These are phyloP conservation scores for Trichosporon coremiiforme DNA, from an alignment of 1,284 basidiomycete genomes.

Conservation along the genomic window DNA sequence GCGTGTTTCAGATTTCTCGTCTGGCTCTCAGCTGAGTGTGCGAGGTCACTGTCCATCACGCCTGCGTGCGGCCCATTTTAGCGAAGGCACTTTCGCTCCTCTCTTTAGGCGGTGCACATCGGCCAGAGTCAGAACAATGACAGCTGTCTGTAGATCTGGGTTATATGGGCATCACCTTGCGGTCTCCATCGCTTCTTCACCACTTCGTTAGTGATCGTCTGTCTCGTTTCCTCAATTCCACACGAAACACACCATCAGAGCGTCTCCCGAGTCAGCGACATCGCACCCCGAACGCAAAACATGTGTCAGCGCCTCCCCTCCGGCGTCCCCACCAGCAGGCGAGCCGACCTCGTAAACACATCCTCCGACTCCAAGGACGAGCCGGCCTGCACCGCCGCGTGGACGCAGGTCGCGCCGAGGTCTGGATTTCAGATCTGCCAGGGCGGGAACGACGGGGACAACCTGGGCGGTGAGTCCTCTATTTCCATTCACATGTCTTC, in stretches of 20 bases:
- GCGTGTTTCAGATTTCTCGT: not conserved
- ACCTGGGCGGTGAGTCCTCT: constrained; percentile 1
- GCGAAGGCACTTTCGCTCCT: no score
- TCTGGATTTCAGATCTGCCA: not conserved
- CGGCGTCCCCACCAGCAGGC: not conserved
- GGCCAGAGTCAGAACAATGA: no score
- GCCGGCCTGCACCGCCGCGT: not conserved
- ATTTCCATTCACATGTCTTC: no score
- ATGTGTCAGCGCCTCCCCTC: not conserved
- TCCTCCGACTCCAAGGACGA: not conserved
- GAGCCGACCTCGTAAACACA: not conserved
- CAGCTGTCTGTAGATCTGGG: no score
- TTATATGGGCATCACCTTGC: no score
- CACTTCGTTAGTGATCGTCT: no score
- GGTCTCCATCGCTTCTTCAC: no score
- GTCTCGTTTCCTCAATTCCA: no score
- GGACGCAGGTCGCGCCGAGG: not conserved
- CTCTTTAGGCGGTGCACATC: no score
- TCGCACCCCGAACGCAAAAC: not conserved
- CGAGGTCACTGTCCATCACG: not conserved
- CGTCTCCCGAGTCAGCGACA: not conserved
- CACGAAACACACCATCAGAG: no score
- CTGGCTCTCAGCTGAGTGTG: not conserved
- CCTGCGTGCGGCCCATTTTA: not conserved
- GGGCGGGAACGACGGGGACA: not conserved